Percentiles rank a stretch among this genome's conserved stretches.
Conservation (phyloP, 2,329 filamentous ascomycete species). For the Boeremia lycopersici region DNA sequence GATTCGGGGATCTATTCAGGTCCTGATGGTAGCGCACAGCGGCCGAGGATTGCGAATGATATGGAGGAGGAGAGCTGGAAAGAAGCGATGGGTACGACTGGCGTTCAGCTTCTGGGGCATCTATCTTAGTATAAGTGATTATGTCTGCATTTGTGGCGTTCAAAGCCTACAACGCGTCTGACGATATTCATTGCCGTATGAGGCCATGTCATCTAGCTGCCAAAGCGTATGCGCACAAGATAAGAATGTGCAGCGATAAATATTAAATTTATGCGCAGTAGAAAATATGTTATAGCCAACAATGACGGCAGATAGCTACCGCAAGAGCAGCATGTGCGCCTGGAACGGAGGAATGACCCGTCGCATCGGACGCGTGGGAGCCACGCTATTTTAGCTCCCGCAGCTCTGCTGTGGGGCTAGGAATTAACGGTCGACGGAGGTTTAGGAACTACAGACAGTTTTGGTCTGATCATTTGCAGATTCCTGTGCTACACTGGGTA, state of each 20-base stretch:
- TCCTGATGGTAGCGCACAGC: not conserved
- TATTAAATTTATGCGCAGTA: not conserved
- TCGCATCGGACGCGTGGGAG: constrained; percentile 6
- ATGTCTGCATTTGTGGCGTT: not conserved
- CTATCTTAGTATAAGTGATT: not conserved
- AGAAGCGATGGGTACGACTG: not conserved
- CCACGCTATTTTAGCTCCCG: constrained; percentile 3
- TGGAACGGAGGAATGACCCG: not conserved
- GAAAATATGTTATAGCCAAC: not conserved
- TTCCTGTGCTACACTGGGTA: not conserved
- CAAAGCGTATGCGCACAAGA: not conserved
- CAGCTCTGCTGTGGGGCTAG: not conserved
- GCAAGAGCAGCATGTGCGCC: not conserved
- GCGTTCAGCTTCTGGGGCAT: not conserved
- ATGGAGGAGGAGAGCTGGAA: not conserved
- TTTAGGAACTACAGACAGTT: not conserved
- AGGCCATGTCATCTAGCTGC: not conserved
- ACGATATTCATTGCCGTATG: not conserved
- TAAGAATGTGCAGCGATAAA: not conserved
- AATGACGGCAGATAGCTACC: not conserved
- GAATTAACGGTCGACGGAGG: not conserved
- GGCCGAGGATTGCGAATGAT: not conserved
- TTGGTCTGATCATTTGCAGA: not conserved
- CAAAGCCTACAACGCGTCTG: not conserved
- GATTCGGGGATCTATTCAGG: not conserved